Base-by-base conservation (phyloP, 169 alveolate genomes). In the Cryptosporidium ubiquitum region DNA sequence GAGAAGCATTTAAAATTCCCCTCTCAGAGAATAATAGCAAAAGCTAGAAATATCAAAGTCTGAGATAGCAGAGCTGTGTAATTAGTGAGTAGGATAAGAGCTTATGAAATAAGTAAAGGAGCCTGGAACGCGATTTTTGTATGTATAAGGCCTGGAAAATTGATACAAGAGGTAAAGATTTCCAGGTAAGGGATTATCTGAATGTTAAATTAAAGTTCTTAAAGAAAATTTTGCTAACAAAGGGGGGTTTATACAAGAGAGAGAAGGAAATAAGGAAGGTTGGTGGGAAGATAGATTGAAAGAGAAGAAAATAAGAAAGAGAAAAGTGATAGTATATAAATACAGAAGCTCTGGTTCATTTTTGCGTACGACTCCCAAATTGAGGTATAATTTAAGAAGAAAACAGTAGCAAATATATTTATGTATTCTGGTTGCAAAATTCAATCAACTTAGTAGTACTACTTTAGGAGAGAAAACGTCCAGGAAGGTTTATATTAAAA, bases 1-100 rank as follows among this genome's bases (percentile, higher is more conserved):
- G 85, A 73, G 47, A 35, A 55, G 51, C 66, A 18, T 31, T 55
- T 73, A 18, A 33, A 33, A 64, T 16, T 64, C 71, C 71, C 71
- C 71, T 64, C 71, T 64, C 71, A 49, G 40, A 33, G 40, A 64
- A 31, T 35, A 64, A 33, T n/a, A 64, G 49, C 71, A 33, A 64
- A 64, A 64, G 40, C 71, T 35, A 37, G 71, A 33, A 64, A 64
- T 35, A 64, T 10, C 49, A n/a, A 64, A 64, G 29, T 64, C 71
- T 35, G 49, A 33, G 12, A 64, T n/a, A 64, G 71, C 44, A 33
- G 47, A 33, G 51, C 33, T 31, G 14, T n/a, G 14, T 64, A 64
- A 64, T 64, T 64, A 64, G 71, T 35, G 71, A 33, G n/a, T 20
- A 31, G 47, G 52, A 14, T 10, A 29, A 37, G 71, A 64, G 71